Conservation (phyloP, 352 stramenopile species). For the Paralagenidium karlingii region DNA sequence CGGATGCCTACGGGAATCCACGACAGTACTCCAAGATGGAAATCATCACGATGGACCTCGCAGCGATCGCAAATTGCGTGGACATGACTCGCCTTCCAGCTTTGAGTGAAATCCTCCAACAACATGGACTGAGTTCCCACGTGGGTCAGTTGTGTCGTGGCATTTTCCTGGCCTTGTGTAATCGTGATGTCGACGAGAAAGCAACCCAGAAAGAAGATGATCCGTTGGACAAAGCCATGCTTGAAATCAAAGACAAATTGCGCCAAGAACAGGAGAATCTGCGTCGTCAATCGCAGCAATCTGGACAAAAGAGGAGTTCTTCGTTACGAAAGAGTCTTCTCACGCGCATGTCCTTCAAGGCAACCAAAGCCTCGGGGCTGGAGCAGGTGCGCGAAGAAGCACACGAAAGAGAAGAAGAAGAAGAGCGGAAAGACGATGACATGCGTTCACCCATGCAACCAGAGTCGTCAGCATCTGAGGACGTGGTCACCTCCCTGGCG, state of each 20-base stretch:
- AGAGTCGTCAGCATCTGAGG: no score
- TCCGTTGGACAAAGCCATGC: conserved; percentile 22
- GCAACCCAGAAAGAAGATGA: conserved; percentile 7
- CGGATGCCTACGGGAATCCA: conserved; percentile 41
- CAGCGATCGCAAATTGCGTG: conserved; percentile 28
- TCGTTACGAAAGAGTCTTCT: no score
- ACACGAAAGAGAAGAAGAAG: background rate
- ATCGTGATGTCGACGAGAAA: conserved; percentile 30
- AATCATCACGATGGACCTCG: conserved; percentile 36
- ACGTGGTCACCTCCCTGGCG: no score
- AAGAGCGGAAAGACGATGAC: no score
- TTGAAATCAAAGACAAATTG: conserved; percentile 37
- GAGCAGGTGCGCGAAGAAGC: background rate
- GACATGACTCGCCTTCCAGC: conserved; percentile 14
- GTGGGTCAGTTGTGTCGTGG: conserved; percentile 31
- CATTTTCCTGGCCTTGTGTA: conserved; percentile 47
- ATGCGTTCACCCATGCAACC: no score
- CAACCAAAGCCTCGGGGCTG: background rate
- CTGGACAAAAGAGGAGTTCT: no score
- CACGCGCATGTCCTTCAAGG: background rate
- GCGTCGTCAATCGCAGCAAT: no score
- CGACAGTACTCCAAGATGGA: conserved; percentile 31
- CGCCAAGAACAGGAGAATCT: conserved; percentile 12
- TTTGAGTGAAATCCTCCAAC: conserved; percentile 20
- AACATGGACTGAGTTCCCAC: conserved; percentile 9